A percentile compares a stretch with the other conserved stretches of the same genome.
Evolutionary conservation across 2,329 filamentous ascomycete species (phyloP).

Genomic region (Ceratocystis harringtonii): DNA sequence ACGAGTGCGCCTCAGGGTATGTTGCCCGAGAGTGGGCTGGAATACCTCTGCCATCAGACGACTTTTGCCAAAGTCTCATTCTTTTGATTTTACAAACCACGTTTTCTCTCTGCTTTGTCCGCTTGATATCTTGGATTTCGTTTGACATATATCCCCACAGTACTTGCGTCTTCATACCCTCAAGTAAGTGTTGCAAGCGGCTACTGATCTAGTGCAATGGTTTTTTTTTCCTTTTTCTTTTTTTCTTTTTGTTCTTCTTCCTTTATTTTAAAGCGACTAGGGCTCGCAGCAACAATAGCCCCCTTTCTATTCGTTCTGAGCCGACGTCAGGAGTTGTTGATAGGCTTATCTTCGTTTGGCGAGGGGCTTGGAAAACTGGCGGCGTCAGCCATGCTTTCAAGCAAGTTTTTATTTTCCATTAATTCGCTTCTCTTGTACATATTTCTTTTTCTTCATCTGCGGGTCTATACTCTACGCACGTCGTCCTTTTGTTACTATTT

Average conservation of each 20-base stretch:
- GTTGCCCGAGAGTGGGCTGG: no score
- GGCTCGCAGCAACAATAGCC: not conserved
- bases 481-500: not conserved
- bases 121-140: slow-evolving; percentile 5
- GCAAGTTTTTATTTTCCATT: slow-evolving; percentile 10
- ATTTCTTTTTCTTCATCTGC: not conserved
- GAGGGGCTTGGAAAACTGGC: not conserved
- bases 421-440: slow-evolving; percentile 7
- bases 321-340: not conserved
- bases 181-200: not conserved
- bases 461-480: not conserved
- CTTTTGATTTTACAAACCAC: slow-evolving; percentile 5
- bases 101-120: not conserved
- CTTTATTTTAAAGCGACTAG: not conserved
- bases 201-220: not conserved
- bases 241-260: slow-evolving; percentile 1
- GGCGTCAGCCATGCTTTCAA: not conserved
- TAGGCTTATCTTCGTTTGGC: not conserved
- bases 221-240: not conserved
- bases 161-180: slow-evolving; percentile 7
- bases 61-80: not conserved
- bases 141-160: slow-evolving; percentile 11
- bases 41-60: no score
- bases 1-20: no score
- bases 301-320: not conserved